A percentile compares a stretch with the other conserved stretches of the same genome.
Conservation (phyloP, 345 rosid genomes). For the Physaria fendleri region DNA sequence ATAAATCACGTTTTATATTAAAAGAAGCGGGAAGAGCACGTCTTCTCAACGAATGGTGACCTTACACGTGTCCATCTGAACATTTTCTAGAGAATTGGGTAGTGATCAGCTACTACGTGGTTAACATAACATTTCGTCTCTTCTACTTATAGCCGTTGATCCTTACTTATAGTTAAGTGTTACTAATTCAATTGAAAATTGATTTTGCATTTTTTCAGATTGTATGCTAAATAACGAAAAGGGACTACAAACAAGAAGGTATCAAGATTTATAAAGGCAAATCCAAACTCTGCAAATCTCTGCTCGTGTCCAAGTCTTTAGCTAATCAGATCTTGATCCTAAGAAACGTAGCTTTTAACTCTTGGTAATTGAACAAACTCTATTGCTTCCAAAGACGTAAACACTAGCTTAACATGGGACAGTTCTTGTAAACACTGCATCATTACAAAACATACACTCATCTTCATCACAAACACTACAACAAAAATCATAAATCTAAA, state of each 20-base stretch:
- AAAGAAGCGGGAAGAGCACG: constrained; percentile 19
- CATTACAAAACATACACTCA: not conserved
- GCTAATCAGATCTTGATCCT: constrained; percentile 18
- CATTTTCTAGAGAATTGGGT: not conserved
- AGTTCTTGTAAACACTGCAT: constrained; percentile 32
- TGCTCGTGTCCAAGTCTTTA: constrained; percentile 20
- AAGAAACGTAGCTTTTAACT: constrained; percentile 15
- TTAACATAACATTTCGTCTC: not conserved
- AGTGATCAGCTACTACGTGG: not conserved
- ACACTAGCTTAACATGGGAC: constrained; percentile 21
- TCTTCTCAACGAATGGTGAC: not conserved
- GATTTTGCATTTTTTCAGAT: constrained; percentile 12
- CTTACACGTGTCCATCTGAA: not conserved
- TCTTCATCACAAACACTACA: constrained; percentile 18
- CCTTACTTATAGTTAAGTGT: constrained; percentile 1
- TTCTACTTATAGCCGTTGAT: not conserved
- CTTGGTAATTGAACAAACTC: constrained; percentile 21
- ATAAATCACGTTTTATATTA: no score
- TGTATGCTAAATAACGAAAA: constrained; percentile 10
- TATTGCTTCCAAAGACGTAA: constrained; percentile 14
- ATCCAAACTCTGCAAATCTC: constrained; percentile 23
- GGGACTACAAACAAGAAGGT: constrained; percentile 17
- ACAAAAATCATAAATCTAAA: not conserved
- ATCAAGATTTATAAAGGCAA: constrained; percentile 9
- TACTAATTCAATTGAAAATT: constrained; percentile 7